phyloP scores from a whole-genome alignment of 495 filamentous ascomycete species.

The Penicillium bialowiezense region DNA sequence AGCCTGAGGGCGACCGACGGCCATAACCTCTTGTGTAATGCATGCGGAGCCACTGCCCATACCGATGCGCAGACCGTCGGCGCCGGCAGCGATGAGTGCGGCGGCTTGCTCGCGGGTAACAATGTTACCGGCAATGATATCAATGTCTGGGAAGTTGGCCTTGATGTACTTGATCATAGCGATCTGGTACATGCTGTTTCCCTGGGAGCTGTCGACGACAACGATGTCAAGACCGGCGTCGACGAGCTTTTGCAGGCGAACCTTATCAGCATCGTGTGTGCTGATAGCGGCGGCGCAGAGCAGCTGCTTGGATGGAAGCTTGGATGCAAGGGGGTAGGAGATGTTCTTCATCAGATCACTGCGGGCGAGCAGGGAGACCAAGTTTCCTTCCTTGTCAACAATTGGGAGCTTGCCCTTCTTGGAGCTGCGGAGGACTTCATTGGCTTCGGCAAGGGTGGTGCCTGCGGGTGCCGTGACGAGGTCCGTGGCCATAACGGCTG shows the following conservation, averaged over 20 bases:
- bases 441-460: slow-evolving; percentile 83
- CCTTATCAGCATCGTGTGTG: slow-evolving; percentile 88
- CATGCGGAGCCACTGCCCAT: slow-evolving; percentile 98
- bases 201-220: slow-evolving; percentile 91
- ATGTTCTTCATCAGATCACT: slow-evolving; percentile 99
- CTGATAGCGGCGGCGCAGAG: slow-evolving; percentile 94
- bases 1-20: slow-evolving; percentile 95
- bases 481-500: slow-evolving; percentile 91
- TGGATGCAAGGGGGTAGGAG: slow-evolving; percentile 93
- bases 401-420: slow-evolving; percentile 99
- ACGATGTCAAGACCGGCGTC: slow-evolving; percentile 96
- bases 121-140: slow-evolving; percentile 97
- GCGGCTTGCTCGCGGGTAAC: slow-evolving; percentile 96
- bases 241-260: slow-evolving; percentile 78
- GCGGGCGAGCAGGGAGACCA: slow-evolving; percentile 91
- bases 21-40: slow-evolving; percentile 99
- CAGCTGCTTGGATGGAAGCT: slow-evolving; percentile 97
- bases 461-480: slow-evolving; percentile 87
- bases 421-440: slow-evolving; percentile 86
- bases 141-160: slow-evolving; percentile 73
- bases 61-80: slow-evolving; percentile 94
- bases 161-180: slow-evolving; percentile 98
- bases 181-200: slow-evolving; percentile 95
- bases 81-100: slow-evolving; percentile 85
- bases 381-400: slow-evolving; percentile 79